Evolutionary conservation across 192 early-diverging fungal species (phyloP), one percentile per base, ranked within the genome.

Genomic region (Helicostylum pulchrum): DNA sequence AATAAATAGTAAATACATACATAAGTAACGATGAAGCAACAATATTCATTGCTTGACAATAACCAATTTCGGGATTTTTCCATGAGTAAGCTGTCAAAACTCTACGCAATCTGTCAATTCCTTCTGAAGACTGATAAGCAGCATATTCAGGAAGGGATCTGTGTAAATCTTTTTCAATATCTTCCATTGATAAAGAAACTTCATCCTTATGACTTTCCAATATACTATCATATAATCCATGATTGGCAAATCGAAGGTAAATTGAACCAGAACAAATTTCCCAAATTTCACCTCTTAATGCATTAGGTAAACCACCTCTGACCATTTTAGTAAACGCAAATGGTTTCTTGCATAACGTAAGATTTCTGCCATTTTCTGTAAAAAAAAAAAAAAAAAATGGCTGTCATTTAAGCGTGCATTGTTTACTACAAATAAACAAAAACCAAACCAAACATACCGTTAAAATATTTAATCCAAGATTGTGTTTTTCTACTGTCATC

Each of bases 41-140:
- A 81, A 99, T 95, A 75, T 99, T 99, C 97, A 99, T 99, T 4
- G 97, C 96, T 74, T 99, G 97, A 73, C 97, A 99, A 75, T 99
- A 99, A 20, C 97, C 97, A 20, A 99, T 86, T 66, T 96, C 94
- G 2, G 91, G 83, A 66, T 92, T 85, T 67, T 87, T 88, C 84
- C 88, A 87, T 32, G 91, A 83, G 62, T 94, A 94, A 3, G 90
- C 89, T 53, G 87, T 90, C 44, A 99, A 77, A 20, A 98, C 96
- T 14, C 94, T 86, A 15, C 97, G 87, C 54, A 99, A 77, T 10
- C 92, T 85, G 36, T 92, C 87, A 60, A 99, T 98, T 0, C 97
- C 97, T 73, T 98, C 86, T 30, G 83, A 78, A 0, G 74, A 86
- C 76, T 98, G 96, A 77, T 94, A 99, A 0, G 91, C 95, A 4